Evolutionary conservation across 345 rosid species (phyloP).

Genomic region (Rubroshorea leprosula): DNA sequence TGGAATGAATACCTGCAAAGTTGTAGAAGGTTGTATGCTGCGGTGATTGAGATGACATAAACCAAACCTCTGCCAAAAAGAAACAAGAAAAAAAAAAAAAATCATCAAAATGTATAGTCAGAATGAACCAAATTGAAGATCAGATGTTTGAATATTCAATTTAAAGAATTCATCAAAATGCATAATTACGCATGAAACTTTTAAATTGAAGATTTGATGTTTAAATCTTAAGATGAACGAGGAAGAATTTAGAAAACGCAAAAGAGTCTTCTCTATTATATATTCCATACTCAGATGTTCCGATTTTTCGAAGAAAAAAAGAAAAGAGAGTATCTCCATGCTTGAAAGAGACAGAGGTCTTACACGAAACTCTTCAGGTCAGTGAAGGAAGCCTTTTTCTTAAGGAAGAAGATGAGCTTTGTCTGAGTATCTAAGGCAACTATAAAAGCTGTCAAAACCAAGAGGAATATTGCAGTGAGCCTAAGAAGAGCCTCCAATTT

Average conservation of each 20-base stretch:
- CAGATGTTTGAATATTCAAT: no score
- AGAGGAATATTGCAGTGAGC: neutral
- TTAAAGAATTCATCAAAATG: no score
- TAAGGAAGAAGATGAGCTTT: conserved; percentile 7
- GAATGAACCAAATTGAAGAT: no score
- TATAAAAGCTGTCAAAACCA: conserved; percentile 6
- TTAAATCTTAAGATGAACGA: no score
- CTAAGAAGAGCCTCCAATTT: conserved; percentile 9
- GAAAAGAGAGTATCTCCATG: no score
- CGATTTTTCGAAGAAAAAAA: no score
- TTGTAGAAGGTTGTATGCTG: conserved; percentile 12
- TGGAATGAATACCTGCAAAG: neutral
- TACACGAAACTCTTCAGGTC: conserved; percentile 11
- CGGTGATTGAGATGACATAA: conserved; percentile 5
- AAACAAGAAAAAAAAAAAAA: no score
- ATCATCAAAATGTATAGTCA: neutral
- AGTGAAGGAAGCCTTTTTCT: conserved; percentile 15
- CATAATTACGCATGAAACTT: no score
- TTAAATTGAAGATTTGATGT: no score
- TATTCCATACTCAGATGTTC: no score
- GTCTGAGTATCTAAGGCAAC: conserved; percentile 6
- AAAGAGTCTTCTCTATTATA: no score
- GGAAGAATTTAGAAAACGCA: no score
- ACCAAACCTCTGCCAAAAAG: conserved; percentile 7
- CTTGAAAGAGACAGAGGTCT: neutral